Evolutionary conservation across 2,329 filamentous ascomycete genomes (phyloP).

Genomic region (Tolypocladium amazonense): DNA sequence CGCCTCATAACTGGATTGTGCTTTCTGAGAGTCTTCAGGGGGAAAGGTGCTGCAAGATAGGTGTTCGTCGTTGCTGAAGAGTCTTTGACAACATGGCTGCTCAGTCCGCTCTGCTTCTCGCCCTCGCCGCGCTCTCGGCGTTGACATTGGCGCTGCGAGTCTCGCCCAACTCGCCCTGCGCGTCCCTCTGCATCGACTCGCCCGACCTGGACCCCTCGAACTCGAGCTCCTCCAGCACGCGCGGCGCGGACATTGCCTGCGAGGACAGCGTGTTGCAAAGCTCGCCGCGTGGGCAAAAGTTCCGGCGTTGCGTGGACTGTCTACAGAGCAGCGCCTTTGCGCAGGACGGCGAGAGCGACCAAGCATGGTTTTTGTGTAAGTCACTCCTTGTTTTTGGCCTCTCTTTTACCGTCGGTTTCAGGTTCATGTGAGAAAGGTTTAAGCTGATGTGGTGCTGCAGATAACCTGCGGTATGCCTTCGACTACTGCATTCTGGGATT

Average conservation of each 20-base stretch:
- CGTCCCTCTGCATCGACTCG: conserved; percentile 36
- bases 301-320: conserved; percentile 39
- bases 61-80: no score
- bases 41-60: neutral
- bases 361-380: conserved; percentile 47
- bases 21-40: neutral
- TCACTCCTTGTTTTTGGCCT: neutral
- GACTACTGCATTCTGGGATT: conserved; percentile 42
- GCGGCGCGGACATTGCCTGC: conserved; percentile 35
- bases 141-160: conserved; percentile 32
- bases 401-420: no score
- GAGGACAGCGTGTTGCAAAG: conserved; percentile 30
- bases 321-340: conserved; percentile 39
- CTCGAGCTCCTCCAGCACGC: conserved; percentile 33
- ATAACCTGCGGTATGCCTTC: conserved; percentile 43
- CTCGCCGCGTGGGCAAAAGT: conserved; percentile 29
- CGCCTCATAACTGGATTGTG: neutral
- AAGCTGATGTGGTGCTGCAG: conserved; percentile 8
- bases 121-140: neutral
- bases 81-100: neutral
- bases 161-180: conserved; percentile 43
- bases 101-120: neutral
- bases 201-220: conserved; percentile 17
- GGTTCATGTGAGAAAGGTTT: neutral
- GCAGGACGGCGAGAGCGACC: conserved; percentile 38